phyloP scores from a whole-genome alignment of 1,139 yeast species.

The Candida frijolesensis region DNA sequence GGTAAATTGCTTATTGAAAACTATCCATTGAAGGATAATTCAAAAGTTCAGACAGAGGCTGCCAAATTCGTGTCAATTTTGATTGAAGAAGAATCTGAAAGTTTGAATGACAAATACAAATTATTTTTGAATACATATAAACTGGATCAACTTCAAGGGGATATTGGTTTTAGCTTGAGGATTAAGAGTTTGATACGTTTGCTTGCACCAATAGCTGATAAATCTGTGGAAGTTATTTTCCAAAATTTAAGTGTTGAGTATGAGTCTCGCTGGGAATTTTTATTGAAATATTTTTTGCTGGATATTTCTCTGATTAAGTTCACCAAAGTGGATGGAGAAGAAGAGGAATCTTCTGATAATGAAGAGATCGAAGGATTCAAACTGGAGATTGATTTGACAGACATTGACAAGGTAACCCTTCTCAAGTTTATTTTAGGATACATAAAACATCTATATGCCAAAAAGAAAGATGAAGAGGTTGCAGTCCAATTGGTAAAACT shows the following conservation, averaged over 20 bases:
- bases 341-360: constrained; percentile 9
- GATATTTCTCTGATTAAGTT: constrained; percentile 43
- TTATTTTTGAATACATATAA: constrained; percentile 24
- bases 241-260: constrained; percentile 18
- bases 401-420: constrained; percentile 22
- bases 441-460: constrained; percentile 19
- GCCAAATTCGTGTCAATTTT: constrained; percentile 31
- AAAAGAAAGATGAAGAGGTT: constrained; percentile 18
- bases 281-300: constrained; percentile 40
- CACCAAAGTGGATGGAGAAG: constrained; percentile 15
- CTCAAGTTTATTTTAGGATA: constrained; percentile 32
- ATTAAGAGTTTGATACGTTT: constrained; percentile 36
- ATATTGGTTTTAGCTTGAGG: constrained; percentile 35
- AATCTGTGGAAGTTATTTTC: constrained; percentile 9
- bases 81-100: constrained; percentile 20
- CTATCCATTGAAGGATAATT: constrained; percentile 25
- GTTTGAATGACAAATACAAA: constrained; percentile 24
- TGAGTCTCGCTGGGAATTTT: constrained; percentile 32
- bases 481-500: constrained; percentile 24
- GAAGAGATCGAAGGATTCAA: constrained; percentile 25
- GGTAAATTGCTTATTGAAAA: constrained; percentile 5
- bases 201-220: constrained; percentile 9
- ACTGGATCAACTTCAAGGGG: constrained; percentile 23
- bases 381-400: constrained; percentile 24
- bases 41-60: constrained; percentile 36